Conservation (phyloP, 768 basidiomycete genomes). For the Erythrobasidium yunnanense region DNA sequence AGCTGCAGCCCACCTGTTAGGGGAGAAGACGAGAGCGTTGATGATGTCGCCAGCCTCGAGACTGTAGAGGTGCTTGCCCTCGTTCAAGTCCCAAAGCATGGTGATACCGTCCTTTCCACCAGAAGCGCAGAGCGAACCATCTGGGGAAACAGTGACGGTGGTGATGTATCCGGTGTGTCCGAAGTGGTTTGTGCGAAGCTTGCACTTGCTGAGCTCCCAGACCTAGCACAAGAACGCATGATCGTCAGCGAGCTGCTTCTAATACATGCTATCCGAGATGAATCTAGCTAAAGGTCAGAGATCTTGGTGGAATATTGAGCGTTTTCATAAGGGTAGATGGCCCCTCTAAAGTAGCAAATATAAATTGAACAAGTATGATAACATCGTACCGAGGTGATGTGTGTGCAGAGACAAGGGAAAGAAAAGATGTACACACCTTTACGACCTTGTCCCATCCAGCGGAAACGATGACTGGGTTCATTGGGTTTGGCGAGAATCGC, state of each 20-base stretch:
- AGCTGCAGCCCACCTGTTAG: conserved; percentile 57
- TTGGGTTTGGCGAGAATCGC: conserved; percentile 93
- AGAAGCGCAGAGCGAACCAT: conserved; percentile 95
- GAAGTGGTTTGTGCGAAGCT: conserved; percentile 99
- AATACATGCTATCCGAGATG: too few relatives aligned
- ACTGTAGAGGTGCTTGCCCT: conserved; percentile 99
- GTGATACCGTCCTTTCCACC: conserved; percentile 89
- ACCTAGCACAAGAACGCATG: too few relatives aligned
- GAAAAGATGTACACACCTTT: conserved; percentile 56
- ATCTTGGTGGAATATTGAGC: conserved; percentile 61
- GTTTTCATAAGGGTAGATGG: conserved; percentile 56
- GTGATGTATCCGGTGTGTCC: conserved; percentile 99
- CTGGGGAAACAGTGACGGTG: conserved; percentile 94
- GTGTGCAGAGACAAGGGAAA: conserved; percentile 38
- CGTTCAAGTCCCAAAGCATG: conserved; percentile 91
- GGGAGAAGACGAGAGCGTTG: conserved; percentile 98
- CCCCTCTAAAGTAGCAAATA: conserved; percentile 81
- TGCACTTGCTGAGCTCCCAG: conserved; percentile 99
- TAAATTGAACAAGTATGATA: conserved; percentile 42
- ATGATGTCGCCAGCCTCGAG: conserved; percentile 96
- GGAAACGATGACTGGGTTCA: conserved; percentile 97
- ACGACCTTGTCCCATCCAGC: conserved; percentile 99
- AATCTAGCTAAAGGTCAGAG: too few relatives aligned
- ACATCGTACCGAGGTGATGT: conserved; percentile 41
- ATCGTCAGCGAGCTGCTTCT: too few relatives aligned